phyloP scores from a whole-genome alignment of 805 yeast genomes.

The Zygosaccharomyces bisporus region DNA sequence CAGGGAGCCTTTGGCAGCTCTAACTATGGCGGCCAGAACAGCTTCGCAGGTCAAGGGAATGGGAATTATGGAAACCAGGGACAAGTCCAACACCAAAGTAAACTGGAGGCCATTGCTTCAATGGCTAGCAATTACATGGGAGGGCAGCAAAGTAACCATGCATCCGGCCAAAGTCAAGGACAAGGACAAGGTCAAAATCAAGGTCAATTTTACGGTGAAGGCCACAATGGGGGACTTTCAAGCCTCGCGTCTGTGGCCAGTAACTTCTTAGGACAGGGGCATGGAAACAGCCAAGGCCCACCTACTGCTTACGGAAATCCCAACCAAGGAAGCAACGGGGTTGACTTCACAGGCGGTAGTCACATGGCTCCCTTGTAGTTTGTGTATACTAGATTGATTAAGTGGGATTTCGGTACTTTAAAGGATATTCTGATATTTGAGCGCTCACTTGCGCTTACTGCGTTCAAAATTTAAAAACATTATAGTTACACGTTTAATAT shows the following conservation, averaged over 20 bases:
- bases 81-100: not conserved
- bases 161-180: not conserved
- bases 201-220: not conserved
- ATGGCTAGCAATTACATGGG: slow-evolving; percentile 5
- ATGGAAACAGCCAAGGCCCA: not conserved
- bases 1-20: not conserved
- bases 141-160: not conserved
- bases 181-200: not conserved
- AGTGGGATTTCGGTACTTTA: not conserved
- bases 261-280: slow-evolving; percentile 2
- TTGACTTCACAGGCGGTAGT: slow-evolving; percentile 5
- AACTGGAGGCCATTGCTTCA: slow-evolving; percentile 1
- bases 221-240: slow-evolving; percentile 2
- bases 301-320: slow-evolving; percentile 5
- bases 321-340: not conserved
- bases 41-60: not conserved
- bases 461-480: not conserved
- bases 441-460: not conserved
- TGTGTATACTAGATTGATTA: not conserved
- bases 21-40: not conserved
- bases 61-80: slow-evolving; percentile 2
- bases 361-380: slow-evolving; percentile 2
- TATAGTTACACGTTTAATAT: slow-evolving; percentile 6
- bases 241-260: slow-evolving; percentile 5
- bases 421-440: too few relatives aligned